A percentile compares a stretch with the other conserved stretches of the same genome.
Conservation (phyloP, 164 flowering plant species). For the Buxus sempervirens region DNA sequence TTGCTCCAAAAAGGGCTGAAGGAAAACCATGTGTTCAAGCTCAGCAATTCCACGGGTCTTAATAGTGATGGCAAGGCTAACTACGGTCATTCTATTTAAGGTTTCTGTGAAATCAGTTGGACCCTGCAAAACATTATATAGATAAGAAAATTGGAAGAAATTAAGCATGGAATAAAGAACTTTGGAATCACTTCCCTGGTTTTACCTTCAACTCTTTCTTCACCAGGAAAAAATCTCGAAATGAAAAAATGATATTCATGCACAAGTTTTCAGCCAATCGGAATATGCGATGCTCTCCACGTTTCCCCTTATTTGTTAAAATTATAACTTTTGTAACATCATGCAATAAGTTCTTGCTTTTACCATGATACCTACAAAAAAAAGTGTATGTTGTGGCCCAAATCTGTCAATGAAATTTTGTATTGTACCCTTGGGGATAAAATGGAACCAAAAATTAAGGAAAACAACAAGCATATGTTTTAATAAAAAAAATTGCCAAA, state of each 20-base stretch:
- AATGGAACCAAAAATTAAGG: no score
- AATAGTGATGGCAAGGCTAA: constrained; percentile 84
- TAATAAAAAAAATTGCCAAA: no score
- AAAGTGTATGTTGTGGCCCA: constrained; percentile 2
- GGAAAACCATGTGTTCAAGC: constrained; percentile 77
- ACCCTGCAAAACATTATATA: constrained; percentile 51
- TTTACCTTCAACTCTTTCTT: constrained; percentile 92
- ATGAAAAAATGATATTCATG: constrained; percentile 85
- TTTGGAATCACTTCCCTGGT: background rate
- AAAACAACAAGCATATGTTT: no score
- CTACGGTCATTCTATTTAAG: constrained; percentile 72
- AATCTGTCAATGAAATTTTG: no score
- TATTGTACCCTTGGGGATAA: no score
- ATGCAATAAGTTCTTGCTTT: constrained; percentile 79
- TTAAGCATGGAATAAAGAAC: background rate
- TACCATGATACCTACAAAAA: constrained; percentile 82
- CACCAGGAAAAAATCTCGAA: constrained; percentile 80
- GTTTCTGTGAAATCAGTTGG: constrained; percentile 96
- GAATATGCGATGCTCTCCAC: constrained; percentile 93
- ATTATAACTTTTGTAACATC: constrained; percentile 81
- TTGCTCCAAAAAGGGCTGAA: constrained; percentile 83
- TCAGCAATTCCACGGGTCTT: constrained; percentile 97
- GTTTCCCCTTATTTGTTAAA: constrained; percentile 74
- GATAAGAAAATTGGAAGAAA: background rate
- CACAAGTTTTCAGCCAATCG: constrained; percentile 96